Evolutionary conservation across 2,329 filamentous ascomycete genomes (phyloP), one percentile per base, ranked within the genome.

Genomic region (Trichoderma guizhouense): DNA sequence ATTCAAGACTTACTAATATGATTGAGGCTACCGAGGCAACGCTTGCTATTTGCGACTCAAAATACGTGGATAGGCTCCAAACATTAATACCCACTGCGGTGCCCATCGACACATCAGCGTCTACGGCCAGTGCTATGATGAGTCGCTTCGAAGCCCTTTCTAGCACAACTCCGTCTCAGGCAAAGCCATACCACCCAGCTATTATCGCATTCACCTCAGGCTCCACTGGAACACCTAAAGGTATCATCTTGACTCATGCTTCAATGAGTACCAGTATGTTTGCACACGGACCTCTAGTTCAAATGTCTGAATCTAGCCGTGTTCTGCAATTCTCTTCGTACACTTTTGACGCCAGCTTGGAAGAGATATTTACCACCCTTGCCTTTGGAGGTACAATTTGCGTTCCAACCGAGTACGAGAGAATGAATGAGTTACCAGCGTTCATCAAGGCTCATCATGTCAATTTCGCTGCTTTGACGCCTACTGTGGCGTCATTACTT

Each of bases 341-440:
- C 26, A 60, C 34, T 6, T 73, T 73, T n/a, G 72, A 63, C 12
- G 55, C 61, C 8, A 21, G 51, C 24, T 39, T 71, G n/a, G 24
- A 34, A 36, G 69, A 73, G 12, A 60, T 63, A 11, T 67, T 73
- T 18, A 34, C 39, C 5, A 71, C 72, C 3, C 55, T 73, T 7
- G 36, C 57, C 4, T n/a, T 53, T 26, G 72, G 72, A 18, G 72
- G 72, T 12, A 71, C 68, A 30, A 24, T 73, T 28, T 73, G 72
- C 26, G 68, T 73, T 47, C 69, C 63, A 7, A 69, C 72, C 6
- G 72, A 73, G 11, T 69, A 73, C 9, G 36, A 73, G 30, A 63
- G 72, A 11, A 73, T 73, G 43, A 21, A 47, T 3, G 18, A 36
- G 9, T 14, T 68, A 9, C 43, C 36, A 18, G 67, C 47, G 8